A percentile compares a stretch with the other conserved stretches of the same genome.
phyloP scores from a whole-genome alignment of 129 eudicot genomes.

The Arctium lappa region DNA sequence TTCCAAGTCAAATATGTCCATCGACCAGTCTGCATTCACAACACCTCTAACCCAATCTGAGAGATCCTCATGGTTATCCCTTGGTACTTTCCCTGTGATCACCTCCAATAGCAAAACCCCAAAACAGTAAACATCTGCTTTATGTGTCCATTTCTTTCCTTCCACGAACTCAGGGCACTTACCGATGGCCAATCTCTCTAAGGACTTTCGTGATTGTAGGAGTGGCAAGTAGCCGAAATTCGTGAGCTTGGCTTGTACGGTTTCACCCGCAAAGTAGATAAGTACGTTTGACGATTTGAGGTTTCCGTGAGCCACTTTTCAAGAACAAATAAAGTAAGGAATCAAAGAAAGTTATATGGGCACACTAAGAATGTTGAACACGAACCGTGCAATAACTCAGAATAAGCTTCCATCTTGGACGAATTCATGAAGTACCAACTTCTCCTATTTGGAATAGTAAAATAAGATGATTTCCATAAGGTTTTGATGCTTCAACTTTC shows the following conservation, averaged over 20 bases:
- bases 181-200: conserved; percentile 31
- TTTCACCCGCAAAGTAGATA: conserved; percentile 16
- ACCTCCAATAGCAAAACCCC: conserved; percentile 60
- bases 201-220: conserved; percentile 33
- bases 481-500: too few species aligned
- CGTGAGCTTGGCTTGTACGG: conserved; percentile 45
- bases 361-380: neutral
- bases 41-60: conserved; percentile 56
- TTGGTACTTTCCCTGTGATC: conserved; percentile 58
- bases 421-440: conserved; percentile 55
- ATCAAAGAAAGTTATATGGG: neutral
- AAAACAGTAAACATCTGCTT: conserved; percentile 66
- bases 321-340: neutral
- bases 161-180: conserved; percentile 52
- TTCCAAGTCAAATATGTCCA: conserved; percentile 71
- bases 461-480: too few species aligned
- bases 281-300: conserved; percentile 68
- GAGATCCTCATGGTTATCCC: conserved; percentile 38
- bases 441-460: too few species aligned
- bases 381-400: conserved; percentile 66
- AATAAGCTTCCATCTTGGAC: conserved; percentile 55
- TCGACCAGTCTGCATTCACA: conserved; percentile 58
- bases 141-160: conserved; percentile 39
- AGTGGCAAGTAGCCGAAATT: conserved; percentile 64
- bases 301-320: conserved; percentile 67